Percentiles rank a stretch among this genome's conserved stretches.
Conservation (phyloP, 495 filamentous ascomycete species). For the Aspergillus steynii region DNA sequence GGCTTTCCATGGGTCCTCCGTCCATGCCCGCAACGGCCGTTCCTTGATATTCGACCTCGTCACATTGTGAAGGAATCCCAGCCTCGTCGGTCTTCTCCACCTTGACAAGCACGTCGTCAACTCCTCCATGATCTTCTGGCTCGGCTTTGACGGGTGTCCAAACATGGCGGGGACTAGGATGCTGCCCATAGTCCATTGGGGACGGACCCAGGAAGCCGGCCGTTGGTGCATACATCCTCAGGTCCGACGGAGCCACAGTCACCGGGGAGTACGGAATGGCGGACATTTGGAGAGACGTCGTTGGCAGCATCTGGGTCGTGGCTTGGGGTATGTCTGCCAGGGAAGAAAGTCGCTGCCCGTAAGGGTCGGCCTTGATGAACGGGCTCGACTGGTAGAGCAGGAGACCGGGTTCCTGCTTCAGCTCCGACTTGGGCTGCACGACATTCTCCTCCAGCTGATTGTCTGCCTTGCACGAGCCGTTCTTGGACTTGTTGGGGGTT, state of each 20-base stretch:
- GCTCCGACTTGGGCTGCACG: constrained; percentile 1
- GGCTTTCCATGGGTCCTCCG: background rate
- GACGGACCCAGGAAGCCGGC: background rate
- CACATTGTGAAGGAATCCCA: background rate
- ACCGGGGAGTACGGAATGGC: constrained; percentile 5
- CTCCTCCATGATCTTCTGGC: constrained; percentile 4
- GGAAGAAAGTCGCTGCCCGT: constrained; percentile 8
- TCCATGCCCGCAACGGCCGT: background rate
- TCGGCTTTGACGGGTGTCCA: constrained; percentile 20
- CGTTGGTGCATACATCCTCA: constrained; percentile 9
- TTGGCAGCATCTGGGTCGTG: background rate
- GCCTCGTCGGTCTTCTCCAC: constrained; percentile 14
- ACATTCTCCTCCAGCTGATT: constrained; percentile 1
- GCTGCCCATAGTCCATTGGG: constrained; percentile 1
- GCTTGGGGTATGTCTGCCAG: constrained; percentile 21
- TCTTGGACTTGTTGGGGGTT: constrained; percentile 18
- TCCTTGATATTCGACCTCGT: constrained; percentile 1
- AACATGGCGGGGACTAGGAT: constrained; percentile 3
- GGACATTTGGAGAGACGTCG: background rate
- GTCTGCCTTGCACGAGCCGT: constrained; percentile 13
- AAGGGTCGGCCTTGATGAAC: constrained; percentile 25
- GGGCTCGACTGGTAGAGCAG: constrained; percentile 10
- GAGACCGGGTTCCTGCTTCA: constrained; percentile 19
- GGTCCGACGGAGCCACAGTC: constrained; percentile 8
- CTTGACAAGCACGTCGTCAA: constrained; percentile 21